Evolutionary conservation across 2,329 filamentous ascomycete species (phyloP), one percentile per base, ranked within the genome.

Genomic region (Nothophoma quercina): DNA sequence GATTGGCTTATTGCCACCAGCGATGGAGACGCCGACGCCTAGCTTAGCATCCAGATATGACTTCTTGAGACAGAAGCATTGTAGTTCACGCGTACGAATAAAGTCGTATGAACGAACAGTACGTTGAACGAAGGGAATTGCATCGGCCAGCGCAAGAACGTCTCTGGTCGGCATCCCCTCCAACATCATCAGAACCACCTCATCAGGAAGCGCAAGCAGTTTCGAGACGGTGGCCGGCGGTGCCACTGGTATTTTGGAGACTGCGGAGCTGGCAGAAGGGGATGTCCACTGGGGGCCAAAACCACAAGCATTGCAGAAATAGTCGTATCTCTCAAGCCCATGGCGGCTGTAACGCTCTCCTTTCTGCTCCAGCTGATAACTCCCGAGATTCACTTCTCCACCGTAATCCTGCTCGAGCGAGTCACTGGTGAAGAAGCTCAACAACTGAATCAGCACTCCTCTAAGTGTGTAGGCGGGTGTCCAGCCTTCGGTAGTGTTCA

Each of bases 401-500:
- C 67, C 68, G 35, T 72, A 21, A 0, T 59, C 55, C 48, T 82
- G 79, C 50, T 82, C 78, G 3, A 83, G 43, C 2, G 49, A 70
- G 1, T 79, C 76, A 56, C 79, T 82, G 21, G 71, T 70, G 60
- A 83, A 83, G 66, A 83, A 81, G 58, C 79, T 81, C 2, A 83
- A 65, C n/a, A 82, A 55, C 63, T 82, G 79, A 19, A 83, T 82
- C 13, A 78, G 74, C 18, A 83, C 76, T 3, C 72, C 75, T 48
- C 80, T 81, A 19, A 83, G 68, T 0, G 79, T 82, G 51, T 83
- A 82, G 0, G 80, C 80, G 1, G 79, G 75, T 0, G 80, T 82
- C 59, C 79, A 81, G 1, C 71, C 78, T 15, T 78, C 73, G 2
- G 25, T 46, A 0, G 62, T 74, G 52, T 77, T 77, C 25, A 82